These are phyloP conservation scores for Saccharomyces pastorianus DNA, from an alignment of 1,139 yeast species.

Conservation along the genomic window DNA sequence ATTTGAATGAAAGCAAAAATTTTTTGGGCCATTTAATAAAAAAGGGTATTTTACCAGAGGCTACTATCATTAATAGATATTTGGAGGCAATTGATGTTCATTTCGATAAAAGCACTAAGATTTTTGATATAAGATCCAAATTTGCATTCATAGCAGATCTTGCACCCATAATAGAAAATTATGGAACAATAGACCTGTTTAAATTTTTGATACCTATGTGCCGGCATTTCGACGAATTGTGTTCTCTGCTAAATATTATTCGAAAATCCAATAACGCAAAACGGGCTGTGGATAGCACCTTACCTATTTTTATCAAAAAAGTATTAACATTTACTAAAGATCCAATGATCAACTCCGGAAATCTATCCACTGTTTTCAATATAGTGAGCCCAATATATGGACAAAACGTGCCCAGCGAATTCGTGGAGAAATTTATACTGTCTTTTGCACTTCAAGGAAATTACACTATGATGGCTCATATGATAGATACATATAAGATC, in stretches of 20 bases:
- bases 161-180: conserved; percentile 13
- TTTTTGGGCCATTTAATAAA: conserved; percentile 10
- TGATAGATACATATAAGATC: conserved; percentile 2
- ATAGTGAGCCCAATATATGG: neutral
- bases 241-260: conserved; percentile 12
- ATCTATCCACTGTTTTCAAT: neutral
- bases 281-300: conserved; percentile 1
- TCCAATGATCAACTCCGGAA: neutral
- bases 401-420: neutral
- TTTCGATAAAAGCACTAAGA: neutral
- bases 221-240: conserved; percentile 17
- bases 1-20: conserved; percentile 12
- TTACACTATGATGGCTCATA: conserved; percentile 4
- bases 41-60: conserved; percentile 10
- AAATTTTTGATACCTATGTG: conserved; percentile 17
- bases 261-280: conserved; percentile 6
- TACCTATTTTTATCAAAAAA: neutral
- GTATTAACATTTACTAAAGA: neutral
- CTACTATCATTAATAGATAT: conserved; percentile 10
- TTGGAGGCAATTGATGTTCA: conserved; percentile 2
- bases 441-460: neutral
- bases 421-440: neutral
- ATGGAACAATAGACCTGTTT: conserved; percentile 10
- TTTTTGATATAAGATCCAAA: conserved; percentile 9
- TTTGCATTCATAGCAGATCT: conserved; percentile 17